phyloP scores from a whole-genome alignment of 805 yeast genomes.

The Hyphopichia homilentoma region DNA sequence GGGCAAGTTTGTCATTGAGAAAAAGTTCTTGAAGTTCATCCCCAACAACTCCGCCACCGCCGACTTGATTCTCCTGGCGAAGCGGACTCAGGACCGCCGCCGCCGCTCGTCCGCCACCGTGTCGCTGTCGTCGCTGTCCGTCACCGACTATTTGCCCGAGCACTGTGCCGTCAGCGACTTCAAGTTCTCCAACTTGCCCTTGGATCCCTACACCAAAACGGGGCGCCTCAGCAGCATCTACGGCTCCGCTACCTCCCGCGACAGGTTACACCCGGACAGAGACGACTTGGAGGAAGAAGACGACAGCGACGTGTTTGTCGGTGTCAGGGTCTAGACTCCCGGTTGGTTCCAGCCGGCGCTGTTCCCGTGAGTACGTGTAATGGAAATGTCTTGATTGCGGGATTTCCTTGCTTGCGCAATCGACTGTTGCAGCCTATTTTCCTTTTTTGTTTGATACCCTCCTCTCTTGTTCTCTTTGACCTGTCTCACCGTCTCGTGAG shows the following conservation, averaged over 20 bases:
- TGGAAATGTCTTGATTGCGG: too few species aligned
- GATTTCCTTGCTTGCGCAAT: too few species aligned
- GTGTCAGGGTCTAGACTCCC: too few species aligned
- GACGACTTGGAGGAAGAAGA: too few species aligned
- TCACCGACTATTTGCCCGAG: not conserved
- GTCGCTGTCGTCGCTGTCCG: constrained; percentile 4
- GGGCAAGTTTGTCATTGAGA: constrained; percentile 43
- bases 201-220: not conserved
- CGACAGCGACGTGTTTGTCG: too few species aligned
- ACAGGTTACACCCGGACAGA: too few species aligned
- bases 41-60: constrained; percentile 33
- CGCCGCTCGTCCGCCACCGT: constrained; percentile 10
- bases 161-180: constrained; percentile 9
- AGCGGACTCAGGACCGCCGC: constrained; percentile 11
- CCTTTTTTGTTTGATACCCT: too few species aligned
- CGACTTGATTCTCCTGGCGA: constrained; percentile 30
- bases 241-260: not conserved
- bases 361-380: too few species aligned
- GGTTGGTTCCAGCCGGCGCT: too few species aligned
- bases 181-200: constrained; percentile 8
- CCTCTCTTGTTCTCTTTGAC: too few species aligned
- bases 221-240: not conserved
- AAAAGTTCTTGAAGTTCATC: constrained; percentile 29
- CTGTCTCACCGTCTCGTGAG: too few species aligned
- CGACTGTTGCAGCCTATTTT: too few species aligned